These are phyloP conservation scores for Trichoderma sp. DNA, from an alignment of 2,329 filamentous ascomycete species.

Conservation along the genomic window DNA sequence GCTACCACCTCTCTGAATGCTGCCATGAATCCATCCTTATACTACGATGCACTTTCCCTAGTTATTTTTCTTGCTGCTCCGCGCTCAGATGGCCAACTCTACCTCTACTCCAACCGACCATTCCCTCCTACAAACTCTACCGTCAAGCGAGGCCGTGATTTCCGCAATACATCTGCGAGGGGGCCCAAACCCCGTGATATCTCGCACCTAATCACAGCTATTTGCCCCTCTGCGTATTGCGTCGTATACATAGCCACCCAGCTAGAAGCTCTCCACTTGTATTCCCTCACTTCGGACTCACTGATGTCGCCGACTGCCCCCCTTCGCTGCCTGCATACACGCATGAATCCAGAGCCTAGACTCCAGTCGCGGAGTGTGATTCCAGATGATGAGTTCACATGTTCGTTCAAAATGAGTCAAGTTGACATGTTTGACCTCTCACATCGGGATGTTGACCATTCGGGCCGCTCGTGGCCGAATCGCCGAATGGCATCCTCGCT, in stretches of 20 bases:
- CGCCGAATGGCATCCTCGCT: not conserved
- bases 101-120: not conserved
- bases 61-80: no score
- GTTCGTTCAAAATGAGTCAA: no score
- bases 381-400: no score
- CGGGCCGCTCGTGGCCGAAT: not conserved
- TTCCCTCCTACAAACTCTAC: not conserved
- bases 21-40: not conserved
- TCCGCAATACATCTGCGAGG: no score
- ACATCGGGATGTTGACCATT: not conserved
- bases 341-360: no score
- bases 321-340: no score
- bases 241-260: not conserved
- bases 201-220: fast-evolving
- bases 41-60: not conserved
- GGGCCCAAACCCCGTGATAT: no score
- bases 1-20: not conserved
- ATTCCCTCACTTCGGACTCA: not conserved
- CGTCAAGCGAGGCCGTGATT: not conserved
- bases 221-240: not conserved
- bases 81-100: no score
- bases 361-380: no score
- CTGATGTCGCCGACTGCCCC: not conserved
- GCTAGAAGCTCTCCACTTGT: not conserved
- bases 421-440: not conserved